Evolutionary conservation across 192 early-diverging fungal species (phyloP).

Genomic region (Mortierella antarctica): DNA sequence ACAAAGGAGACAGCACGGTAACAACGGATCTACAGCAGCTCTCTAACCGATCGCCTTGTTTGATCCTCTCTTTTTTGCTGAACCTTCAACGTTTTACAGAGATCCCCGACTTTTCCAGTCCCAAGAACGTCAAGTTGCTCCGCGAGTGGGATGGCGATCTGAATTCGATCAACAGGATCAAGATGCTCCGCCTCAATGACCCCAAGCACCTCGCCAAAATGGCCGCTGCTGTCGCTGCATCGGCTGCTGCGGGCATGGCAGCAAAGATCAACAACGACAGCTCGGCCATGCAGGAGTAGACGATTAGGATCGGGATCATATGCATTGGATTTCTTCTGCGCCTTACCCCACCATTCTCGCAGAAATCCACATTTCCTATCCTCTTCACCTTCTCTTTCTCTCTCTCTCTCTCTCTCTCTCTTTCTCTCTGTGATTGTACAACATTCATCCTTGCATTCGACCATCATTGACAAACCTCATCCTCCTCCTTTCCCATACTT

Average conservation of each 20-base stretch:
- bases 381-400: neutral
- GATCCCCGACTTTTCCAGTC: constrained; percentile 64
- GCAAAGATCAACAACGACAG: constrained; percentile 9
- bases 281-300: constrained; percentile 49
- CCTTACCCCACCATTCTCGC: neutral
- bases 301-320: neutral
- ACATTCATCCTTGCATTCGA: neutral
- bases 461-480: neutral
- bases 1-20: neutral
- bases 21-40: neutral
- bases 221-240: constrained; percentile 22
- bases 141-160: constrained; percentile 67
- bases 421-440: neutral
- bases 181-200: constrained; percentile 54
- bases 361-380: neutral
- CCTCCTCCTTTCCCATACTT: neutral
- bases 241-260: constrained; percentile 24
- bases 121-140: constrained; percentile 58
- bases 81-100: constrained; percentile 36
- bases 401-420: neutral
- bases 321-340: neutral
- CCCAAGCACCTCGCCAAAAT: constrained; percentile 42
- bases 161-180: constrained; percentile 61
- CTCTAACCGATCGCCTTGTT: neutral
- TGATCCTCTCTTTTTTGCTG: constrained; percentile 3